A percentile compares a stretch with the other conserved stretches of the same genome.
Evolutionary conservation across 163 green algal species (phyloP).

Genomic region (Coccomyxa subellipsoidea): DNA sequence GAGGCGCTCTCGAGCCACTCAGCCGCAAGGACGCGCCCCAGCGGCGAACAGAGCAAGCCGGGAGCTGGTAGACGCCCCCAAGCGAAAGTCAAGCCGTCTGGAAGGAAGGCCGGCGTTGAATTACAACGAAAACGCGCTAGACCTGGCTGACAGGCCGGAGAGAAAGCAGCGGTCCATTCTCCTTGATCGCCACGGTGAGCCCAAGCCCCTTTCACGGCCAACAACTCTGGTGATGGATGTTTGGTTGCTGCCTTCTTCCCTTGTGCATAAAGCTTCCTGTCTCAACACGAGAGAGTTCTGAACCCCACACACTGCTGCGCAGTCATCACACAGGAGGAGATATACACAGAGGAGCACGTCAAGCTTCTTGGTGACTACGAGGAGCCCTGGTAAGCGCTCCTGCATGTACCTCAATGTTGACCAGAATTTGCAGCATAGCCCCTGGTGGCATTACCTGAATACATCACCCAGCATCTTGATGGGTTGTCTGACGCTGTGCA

Average conservation of each 20-base stretch:
- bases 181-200: background rate
- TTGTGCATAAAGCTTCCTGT: no score
- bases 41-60: background rate
- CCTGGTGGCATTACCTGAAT: no score
- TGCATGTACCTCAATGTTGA: background rate
- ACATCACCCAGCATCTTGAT: no score
- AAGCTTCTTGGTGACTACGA: constrained; percentile 30
- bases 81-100: constrained; percentile 23
- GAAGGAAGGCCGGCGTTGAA: constrained; percentile 27
- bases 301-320: no score
- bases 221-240: background rate
- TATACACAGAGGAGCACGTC: constrained; percentile 44
- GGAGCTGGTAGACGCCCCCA: constrained; percentile 4
- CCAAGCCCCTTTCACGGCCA: background rate
- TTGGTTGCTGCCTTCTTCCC: background rate
- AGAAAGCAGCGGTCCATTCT: background rate
- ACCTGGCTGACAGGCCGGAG: constrained; percentile 3
- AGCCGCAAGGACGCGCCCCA: background rate
- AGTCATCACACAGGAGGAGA: constrained; percentile 27
- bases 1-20: background rate
- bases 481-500: no score
- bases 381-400: constrained; percentile 33
- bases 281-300: no score
- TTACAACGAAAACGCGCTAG: constrained; percentile 44
- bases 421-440: no score